Evolutionary conservation across 352 stramenopile species (phyloP).

Genomic region (Phytophthora crassamura): DNA sequence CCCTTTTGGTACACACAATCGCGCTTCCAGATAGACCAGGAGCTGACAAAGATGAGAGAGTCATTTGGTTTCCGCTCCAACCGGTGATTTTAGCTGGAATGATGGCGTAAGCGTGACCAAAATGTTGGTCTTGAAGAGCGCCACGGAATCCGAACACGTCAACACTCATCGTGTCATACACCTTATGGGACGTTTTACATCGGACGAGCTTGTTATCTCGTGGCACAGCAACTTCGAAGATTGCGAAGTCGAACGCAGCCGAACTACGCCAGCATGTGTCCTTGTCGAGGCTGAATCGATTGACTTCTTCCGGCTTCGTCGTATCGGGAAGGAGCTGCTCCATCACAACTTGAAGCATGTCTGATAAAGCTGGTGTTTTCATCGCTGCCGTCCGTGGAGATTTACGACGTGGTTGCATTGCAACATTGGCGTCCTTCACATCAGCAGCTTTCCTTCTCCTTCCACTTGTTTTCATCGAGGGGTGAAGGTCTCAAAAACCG

Average conservation of each 20-base stretch:
- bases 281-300: slow-evolving; percentile 1
- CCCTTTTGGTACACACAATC: slow-evolving; percentile 36
- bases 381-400: slow-evolving; percentile 14
- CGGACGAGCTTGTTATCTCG: slow-evolving; percentile 22
- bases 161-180: slow-evolving; percentile 19
- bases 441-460: slow-evolving; percentile 14
- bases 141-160: slow-evolving; percentile 40
- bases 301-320: slow-evolving; percentile 9
- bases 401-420: slow-evolving; percentile 12
- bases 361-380: slow-evolving; percentile 23
- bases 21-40: slow-evolving; percentile 28
- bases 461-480: slow-evolving; percentile 29
- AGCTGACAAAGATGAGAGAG: slow-evolving; percentile 30
- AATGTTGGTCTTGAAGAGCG: slow-evolving; percentile 13
- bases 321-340: slow-evolving; percentile 13
- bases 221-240: slow-evolving; percentile 41
- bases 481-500: slow-evolving; percentile 28
- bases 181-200: slow-evolving; percentile 21
- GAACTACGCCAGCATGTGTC: slow-evolving; percentile 10
- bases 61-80: slow-evolving; percentile 33
- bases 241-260: slow-evolving; percentile 34
- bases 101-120: slow-evolving; percentile 37
- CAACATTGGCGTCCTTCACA: slow-evolving; percentile 4
- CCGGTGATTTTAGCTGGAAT: slow-evolving; percentile 41
- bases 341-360: slow-evolving; percentile 19